Conservation (phyloP, 768 basidiomycete genomes). For the Mycena sanguinolenta region DNA sequence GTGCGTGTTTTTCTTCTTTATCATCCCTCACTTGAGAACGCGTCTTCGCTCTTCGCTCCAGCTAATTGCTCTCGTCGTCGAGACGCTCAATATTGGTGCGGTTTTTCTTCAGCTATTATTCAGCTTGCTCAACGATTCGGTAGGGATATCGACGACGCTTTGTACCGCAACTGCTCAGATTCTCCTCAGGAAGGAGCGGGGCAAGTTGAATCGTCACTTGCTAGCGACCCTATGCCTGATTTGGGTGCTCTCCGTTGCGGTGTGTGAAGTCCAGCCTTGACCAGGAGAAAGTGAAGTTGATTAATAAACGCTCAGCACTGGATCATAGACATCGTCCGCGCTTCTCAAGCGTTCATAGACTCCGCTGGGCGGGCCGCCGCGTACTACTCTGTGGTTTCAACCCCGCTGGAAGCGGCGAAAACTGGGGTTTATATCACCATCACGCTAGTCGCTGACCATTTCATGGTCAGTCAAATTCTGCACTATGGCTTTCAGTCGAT, state of each 20-base stretch:
- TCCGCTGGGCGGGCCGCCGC: slow-evolving; percentile 7
- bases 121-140: background rate
- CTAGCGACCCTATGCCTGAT: slow-evolving; percentile 15
- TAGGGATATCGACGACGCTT: slow-evolving; percentile 16
- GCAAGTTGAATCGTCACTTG: background rate
- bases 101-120: background rate
- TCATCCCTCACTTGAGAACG: background rate
- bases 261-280: background rate
- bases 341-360: slow-evolving; percentile 18
- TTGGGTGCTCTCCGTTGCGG: slow-evolving; percentile 24
- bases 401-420: slow-evolving; percentile 23
- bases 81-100: slow-evolving; percentile 24
- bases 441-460: slow-evolving; percentile 23
- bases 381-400: slow-evolving; percentile 21
- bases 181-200: background rate
- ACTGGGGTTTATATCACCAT: slow-evolving; percentile 21
- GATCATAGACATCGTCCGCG: slow-evolving; percentile 30
- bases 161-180: background rate
- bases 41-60: background rate
- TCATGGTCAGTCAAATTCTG: slow-evolving; percentile 20
- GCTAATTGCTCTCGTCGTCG: slow-evolving; percentile 21
- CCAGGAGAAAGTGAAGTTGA: background rate
- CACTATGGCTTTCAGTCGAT: background rate
- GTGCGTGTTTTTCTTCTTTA: slow-evolving; percentile 3
- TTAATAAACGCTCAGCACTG: slow-evolving; percentile 19